Percentiles rank a stretch among this genome's conserved stretches.
These are phyloP conservation scores for Barbarea vulgaris DNA, from an alignment of 345 rosid genomes.

Conservation along the genomic window DNA sequence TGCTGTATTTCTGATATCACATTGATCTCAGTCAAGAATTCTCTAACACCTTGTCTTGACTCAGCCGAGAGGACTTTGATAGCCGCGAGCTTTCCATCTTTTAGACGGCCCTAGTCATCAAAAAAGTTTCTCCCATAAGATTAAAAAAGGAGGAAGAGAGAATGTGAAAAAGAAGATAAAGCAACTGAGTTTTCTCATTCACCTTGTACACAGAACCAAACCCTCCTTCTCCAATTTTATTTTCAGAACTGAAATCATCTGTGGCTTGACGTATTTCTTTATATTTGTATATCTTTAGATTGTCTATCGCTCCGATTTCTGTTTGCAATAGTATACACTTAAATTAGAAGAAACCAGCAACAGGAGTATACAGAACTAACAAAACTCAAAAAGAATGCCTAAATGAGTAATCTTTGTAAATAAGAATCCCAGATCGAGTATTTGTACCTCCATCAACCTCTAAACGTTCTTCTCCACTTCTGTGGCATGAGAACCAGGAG, in stretches of 20 bases:
- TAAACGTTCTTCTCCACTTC: constrained; percentile 29
- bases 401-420: not conserved
- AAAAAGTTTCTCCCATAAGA: constrained; percentile 7
- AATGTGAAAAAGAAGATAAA: not conserved
- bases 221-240: constrained; percentile 96
- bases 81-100: constrained; percentile 78
- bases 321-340: constrained; percentile 22
- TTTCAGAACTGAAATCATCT: constrained; percentile 58
- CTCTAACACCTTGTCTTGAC: constrained; percentile 85
- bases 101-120: constrained; percentile 74
- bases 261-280: constrained; percentile 74
- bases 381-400: not conserved
- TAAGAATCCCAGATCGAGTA: not conserved
- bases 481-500: constrained; percentile 54
- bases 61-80: constrained; percentile 90
- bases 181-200: constrained; percentile 21
- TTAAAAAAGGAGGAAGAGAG: constrained; percentile 13
- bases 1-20: constrained; percentile 79
- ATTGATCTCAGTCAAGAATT: constrained; percentile 86
- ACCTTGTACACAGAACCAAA: constrained; percentile 96
- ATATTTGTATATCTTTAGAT: constrained; percentile 59
- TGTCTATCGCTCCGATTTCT: constrained; percentile 57
- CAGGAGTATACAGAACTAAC: not conserved
- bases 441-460: constrained; percentile 68
- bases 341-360: constrained; percentile 25